Base-by-base conservation (phyloP, 1,284 basidiomycete genomes). In the Rhodotorula sp. region DNA sequence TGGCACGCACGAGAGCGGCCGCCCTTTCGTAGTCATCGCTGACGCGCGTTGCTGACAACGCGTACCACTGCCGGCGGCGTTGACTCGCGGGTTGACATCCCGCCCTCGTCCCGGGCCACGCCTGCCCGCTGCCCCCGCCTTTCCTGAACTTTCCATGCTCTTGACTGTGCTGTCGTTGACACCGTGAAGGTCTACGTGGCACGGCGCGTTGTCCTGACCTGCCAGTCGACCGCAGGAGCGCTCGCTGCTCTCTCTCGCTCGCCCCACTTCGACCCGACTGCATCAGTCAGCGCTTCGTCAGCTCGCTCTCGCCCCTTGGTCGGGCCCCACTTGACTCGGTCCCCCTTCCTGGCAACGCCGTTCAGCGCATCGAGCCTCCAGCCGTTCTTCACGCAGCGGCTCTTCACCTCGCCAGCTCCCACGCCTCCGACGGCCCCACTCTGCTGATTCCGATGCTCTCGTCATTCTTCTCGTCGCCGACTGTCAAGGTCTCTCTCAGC, bases 381-480 rank as follows among this genome's bases (percentile, higher is more conserved):
- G 34, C 34, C 5, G 34, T 34, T n/a, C 56, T n/a, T n/a, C 56
- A n/a, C 19, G 10, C 56, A 4, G 9, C 16, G 42, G 7, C 42
- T 5, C 56, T 23, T 19, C 34, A 17, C 27, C 21, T n/a, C 17
- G 7, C 49, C 19, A 5, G 8, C 19, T 42, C 19, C 4, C 48
- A 21, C 48, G 17, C 48, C 1, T 17, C 21, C 48, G 48, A 49
- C 3, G 19, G 48, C 17, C 19, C 34, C 34, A 34, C 34, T 34
- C 34, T 34, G 34, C 5, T 5, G 2, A 2, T 34, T 34, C 34
- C 34, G 34, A 67, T 71, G 70, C 61, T 68, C 52, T 52, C 57
- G 42, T 61, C 66, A 10, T 58, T 74, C 21, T 70, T 74, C 61
- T 58, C 57, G 21, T 58, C 65, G 14, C 73, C 73, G 2, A 60